These are phyloP conservation scores for Lunasporangiospora selenospora DNA, from an alignment of 192 early-diverging fungal species.

Conservation along the genomic window DNA sequence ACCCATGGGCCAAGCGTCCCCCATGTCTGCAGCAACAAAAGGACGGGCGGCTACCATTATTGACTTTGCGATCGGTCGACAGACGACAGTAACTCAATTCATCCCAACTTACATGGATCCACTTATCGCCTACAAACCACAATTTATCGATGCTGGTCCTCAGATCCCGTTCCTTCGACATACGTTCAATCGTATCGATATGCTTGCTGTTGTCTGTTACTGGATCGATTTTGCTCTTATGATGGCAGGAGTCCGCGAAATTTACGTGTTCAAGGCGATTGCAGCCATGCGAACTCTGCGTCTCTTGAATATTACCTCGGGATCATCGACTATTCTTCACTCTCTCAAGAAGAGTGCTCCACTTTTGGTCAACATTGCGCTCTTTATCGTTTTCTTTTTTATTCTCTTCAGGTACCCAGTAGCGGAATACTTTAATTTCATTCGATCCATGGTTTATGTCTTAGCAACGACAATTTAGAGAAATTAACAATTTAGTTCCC, in stretches of 20 bases:
- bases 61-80: slow-evolving; percentile 31
- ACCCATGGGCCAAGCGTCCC: background rate
- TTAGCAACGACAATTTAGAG: background rate
- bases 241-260: slow-evolving; percentile 36
- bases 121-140: slow-evolving; percentile 17
- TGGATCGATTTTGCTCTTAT: slow-evolving; percentile 62
- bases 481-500: background rate
- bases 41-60: slow-evolving; percentile 27
- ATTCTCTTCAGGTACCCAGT: slow-evolving; percentile 57
- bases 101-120: slow-evolving; percentile 21
- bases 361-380: slow-evolving; percentile 57
- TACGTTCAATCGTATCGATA: slow-evolving; percentile 67
- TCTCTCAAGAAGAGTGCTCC: slow-evolving; percentile 65
- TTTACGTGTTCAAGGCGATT: slow-evolving; percentile 60
- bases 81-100: slow-evolving; percentile 18
- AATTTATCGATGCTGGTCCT: slow-evolving; percentile 6
- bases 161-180: slow-evolving; percentile 62
- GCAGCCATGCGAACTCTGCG: slow-evolving; percentile 58
- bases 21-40: background rate
- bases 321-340: slow-evolving; percentile 59
- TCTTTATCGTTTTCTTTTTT: slow-evolving; percentile 68
- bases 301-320: slow-evolving; percentile 61
- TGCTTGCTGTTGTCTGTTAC: slow-evolving; percentile 58
- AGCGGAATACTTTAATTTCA: background rate
- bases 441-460: background rate